Base-by-base conservation (phyloP, 352 stramenopile species). In the Globisporangium parvum region DNA sequence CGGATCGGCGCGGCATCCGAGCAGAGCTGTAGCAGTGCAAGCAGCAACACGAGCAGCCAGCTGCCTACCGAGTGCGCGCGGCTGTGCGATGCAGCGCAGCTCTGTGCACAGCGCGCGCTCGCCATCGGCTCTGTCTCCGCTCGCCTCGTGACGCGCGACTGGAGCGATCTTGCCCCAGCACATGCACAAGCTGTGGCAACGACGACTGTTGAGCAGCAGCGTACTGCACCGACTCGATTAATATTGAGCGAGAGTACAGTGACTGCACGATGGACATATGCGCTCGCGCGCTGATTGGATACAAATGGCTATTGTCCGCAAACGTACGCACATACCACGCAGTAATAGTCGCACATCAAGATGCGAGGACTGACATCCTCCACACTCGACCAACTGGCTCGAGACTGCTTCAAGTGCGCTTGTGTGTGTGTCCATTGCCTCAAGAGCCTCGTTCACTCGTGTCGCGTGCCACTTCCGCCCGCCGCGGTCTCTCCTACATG, bases 401-500 rank as follows among this genome's bases (percentile, higher is more conserved):
- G n/a, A n/a, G n/a, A n/a, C n/a, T n/a, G n/a, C n/a, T n/a, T n/a
- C n/a, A n/a, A n/a, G n/a, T n/a, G n/a, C n/a, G n/a, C n/a, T n/a
- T n/a, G n/a, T n/a, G n/a, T n/a, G 42, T 47, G 9, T 4, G 1
- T 47, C 14, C n/a, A 3, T 47, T 26, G n/a, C n/a, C n/a, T n/a
- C n/a, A n/a, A n/a, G n/a, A n/a, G 5, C 9, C 20, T 47, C n/a
- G 42, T 26, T 47, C 42, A 9, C 20, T 26, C n/a, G 20, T 21
- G 20, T 42, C 37, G 6, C 12, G 12, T 41, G 5, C 37, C 28
- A 33, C 28, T 3, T n/a, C 17, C 37, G 15, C 37, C 18, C 37
- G 37, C 11, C 37, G 37, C 44, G 3, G 44, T 26, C 15, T 35
- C 15, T 24, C 52, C 80, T 90, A 97, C 77, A 97, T 95, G 60